Conservation (phyloP, 1,139 yeast species). For the Geotrichum macrosporum region DNA sequence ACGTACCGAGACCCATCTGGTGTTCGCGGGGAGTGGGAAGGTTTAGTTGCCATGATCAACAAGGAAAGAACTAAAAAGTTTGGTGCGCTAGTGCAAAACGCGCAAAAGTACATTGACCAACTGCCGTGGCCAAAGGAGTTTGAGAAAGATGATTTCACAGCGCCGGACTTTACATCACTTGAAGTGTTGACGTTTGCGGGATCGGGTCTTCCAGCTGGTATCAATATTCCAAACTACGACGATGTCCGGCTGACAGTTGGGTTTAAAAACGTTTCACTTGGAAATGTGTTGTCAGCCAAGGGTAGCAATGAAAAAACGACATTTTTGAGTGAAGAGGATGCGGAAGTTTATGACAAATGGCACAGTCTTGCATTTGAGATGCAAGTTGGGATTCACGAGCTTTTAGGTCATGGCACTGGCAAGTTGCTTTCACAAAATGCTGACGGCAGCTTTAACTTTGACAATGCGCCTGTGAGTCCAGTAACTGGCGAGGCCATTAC, state of each 20-base stretch:
- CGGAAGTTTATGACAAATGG: slow-evolving; percentile 60
- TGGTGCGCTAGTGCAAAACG: slow-evolving; percentile 60
- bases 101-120: slow-evolving; percentile 60
- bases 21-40: slow-evolving; percentile 92
- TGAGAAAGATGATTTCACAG: slow-evolving; percentile 78
- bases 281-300: slow-evolving; percentile 75
- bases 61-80: slow-evolving; percentile 81
- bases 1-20: slow-evolving; percentile 94
- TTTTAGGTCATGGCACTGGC: slow-evolving; percentile 91
- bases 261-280: slow-evolving; percentile 82
- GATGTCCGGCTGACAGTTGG: slow-evolving; percentile 79
- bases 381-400: slow-evolving; percentile 88
- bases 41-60: slow-evolving; percentile 84
- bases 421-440: slow-evolving; percentile 57
- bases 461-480: slow-evolving; percentile 54
- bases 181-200: slow-evolving; percentile 89
- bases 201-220: slow-evolving; percentile 88
- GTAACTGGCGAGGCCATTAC: slow-evolving; percentile 53
- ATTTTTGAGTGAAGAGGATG: slow-evolving; percentile 53
- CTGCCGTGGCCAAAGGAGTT: slow-evolving; percentile 74
- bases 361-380: slow-evolving; percentile 83
- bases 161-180: slow-evolving; percentile 86
- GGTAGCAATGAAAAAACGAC: slow-evolving; percentile 67
- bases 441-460: slow-evolving; percentile 68
- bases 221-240: slow-evolving; percentile 87